Evolutionary conservation across 2,329 filamentous ascomycete genomes (phyloP), one percentile per base, ranked within the genome.

Genomic region (Drechslerella stenobrocha): DNA sequence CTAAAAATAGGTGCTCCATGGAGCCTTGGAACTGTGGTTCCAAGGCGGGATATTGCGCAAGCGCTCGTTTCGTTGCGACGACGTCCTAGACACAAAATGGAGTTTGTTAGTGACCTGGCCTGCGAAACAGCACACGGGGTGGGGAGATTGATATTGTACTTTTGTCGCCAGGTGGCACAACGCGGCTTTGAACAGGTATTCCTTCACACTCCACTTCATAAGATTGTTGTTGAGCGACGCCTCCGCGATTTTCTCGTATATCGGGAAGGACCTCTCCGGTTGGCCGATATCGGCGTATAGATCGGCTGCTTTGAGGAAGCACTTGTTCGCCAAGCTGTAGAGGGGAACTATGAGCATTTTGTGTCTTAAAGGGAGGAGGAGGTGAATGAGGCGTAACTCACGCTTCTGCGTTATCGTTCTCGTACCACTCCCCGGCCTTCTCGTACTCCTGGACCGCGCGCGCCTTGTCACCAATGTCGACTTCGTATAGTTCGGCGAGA

Each of bases 131-230:
- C n/a, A n/a, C n/a, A n/a, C n/a, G n/a, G n/a, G n/a, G n/a, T n/a
- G n/a, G n/a, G n/a, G n/a, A n/a, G n/a, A n/a, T n/a, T n/a, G n/a
- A n/a, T n/a, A n/a, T n/a, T n/a, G n/a, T n/a, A 79, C 79, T 59
- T 79, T 81, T n/a, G 82, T 81, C 56, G 84, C 84, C 34, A 97
- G 81, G 76, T 95, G 87, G 79, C 91, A 96, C 75, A 97, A 88
- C 28, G 90, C 91, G 0, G 90, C 89, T 79, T 96, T 96, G 74
- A 97, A 82, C 74, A 96, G 86, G 79, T 96, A 96, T 71, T 96
- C 90, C 78, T 96, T 97, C 70, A 97, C 90, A 47, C 85, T 89
- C 84, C 89, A 95, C 76, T 87, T 88, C 88, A 95, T 92, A 63
- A 96, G 81, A 77, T 95, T 93, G 80, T 95, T 96, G 77, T 86